Evolutionary conservation across 345 rosid species (phyloP).

Genomic region (Dimocarpus longan): DNA sequence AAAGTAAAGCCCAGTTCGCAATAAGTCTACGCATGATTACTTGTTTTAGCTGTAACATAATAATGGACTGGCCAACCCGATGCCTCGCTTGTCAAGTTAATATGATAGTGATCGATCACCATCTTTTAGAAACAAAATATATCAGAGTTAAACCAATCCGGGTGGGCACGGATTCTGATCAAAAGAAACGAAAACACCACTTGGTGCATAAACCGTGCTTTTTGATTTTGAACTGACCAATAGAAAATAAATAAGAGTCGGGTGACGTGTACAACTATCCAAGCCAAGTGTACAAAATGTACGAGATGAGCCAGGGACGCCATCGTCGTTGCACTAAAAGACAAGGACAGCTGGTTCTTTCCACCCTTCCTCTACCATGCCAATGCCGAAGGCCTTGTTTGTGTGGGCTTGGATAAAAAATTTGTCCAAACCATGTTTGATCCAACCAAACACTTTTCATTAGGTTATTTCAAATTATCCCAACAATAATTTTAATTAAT

Average conservation of each 20-base stretch:
- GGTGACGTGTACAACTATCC: constrained; percentile 9
- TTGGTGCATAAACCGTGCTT: not conserved
- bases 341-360: constrained; percentile 37
- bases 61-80: constrained; percentile 5
- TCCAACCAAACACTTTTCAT: no score
- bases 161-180: constrained; percentile 3
- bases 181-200: not conserved
- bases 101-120: constrained; percentile 1
- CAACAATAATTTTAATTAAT: no score
- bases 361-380: not conserved
- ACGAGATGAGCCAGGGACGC: constrained; percentile 19
- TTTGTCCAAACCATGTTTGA: no score
- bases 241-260: not conserved
- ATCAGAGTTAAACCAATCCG: no score
- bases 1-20: constrained; percentile 23
- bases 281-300: constrained; percentile 14
- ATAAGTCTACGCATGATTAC: constrained; percentile 8
- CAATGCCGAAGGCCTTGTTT: no score
- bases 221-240: not conserved
- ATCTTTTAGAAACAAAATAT: not conserved
- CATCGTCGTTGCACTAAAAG: constrained; percentile 29
- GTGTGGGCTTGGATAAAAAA: no score
- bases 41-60: constrained; percentile 13
- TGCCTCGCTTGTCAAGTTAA: not conserved
- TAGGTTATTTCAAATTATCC: no score